phyloP scores from a whole-genome alignment of 2,329 filamentous ascomycete species.

The Leptodontidium sp. region DNA sequence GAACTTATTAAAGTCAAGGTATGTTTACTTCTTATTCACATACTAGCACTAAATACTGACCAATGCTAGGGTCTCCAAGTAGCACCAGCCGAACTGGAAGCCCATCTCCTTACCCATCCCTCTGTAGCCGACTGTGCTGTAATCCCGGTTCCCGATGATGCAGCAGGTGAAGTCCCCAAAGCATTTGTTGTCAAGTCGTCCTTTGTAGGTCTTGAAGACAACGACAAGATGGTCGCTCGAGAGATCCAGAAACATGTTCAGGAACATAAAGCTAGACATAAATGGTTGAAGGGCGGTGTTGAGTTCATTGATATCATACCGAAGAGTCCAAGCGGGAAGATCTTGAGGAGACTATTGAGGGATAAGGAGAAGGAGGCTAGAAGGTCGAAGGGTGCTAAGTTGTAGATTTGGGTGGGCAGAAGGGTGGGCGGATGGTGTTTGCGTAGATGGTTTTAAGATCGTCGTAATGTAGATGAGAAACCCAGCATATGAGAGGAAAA shows the following conservation, averaged over 20 bases:
- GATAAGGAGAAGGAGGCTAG: constrained; percentile 77
- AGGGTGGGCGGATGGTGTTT: background rate
- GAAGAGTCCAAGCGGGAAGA: constrained; percentile 79
- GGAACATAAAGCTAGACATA: constrained; percentile 72
- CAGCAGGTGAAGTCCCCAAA: constrained; percentile 70
- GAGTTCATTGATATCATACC: constrained; percentile 73
- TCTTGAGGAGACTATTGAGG: constrained; percentile 71
- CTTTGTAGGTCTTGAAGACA: constrained; percentile 58
- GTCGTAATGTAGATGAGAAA: background rate
- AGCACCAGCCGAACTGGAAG: constrained; percentile 83
- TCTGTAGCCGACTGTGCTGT: constrained; percentile 82
- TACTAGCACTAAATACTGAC: background rate
- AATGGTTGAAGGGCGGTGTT: constrained; percentile 70
- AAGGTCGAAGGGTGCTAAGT: constrained; percentile 69
- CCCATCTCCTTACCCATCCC: constrained; percentile 77
- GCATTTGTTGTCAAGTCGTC: constrained; percentile 70
- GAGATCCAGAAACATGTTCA: constrained; percentile 68
- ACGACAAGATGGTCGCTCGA: constrained; percentile 56
- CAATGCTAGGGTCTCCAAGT: constrained; percentile 74
- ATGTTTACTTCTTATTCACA: constrained; percentile 25
- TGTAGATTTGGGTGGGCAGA: constrained; percentile 59
- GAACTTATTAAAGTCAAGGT: constrained; percentile 83
- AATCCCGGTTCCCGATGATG: constrained; percentile 72
- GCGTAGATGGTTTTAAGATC: constrained; percentile 10
- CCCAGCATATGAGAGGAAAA: too few species aligned